Conservation (phyloP, 2,329 filamentous ascomycete species). For the Ceratocystis papillata region DNA sequence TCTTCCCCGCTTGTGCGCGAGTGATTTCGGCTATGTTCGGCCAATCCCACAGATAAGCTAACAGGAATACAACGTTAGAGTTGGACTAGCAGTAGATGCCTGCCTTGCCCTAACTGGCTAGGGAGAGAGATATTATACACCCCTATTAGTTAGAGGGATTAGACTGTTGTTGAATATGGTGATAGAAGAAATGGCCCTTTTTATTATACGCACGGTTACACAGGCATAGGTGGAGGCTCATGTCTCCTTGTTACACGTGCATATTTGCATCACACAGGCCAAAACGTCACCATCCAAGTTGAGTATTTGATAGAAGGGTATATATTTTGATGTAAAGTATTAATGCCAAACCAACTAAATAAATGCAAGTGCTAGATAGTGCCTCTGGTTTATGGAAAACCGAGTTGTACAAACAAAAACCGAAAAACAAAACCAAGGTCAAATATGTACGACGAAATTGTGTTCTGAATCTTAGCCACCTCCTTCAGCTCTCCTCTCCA, state of each 20-base stretch:
- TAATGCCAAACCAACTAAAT: constrained; percentile 1
- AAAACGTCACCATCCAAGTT: neutral
- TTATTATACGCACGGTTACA: constrained; percentile 1
- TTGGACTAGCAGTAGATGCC: constrained; percentile 75
- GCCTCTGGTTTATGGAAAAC: neutral
- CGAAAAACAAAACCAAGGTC: neutral
- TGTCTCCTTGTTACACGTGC: neutral
- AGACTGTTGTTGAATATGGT: neutral
- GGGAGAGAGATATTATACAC: neutral
- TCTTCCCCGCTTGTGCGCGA: neutral
- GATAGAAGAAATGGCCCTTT: neutral
- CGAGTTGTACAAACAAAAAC: neutral
- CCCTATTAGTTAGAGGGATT: neutral
- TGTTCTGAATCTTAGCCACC: neutral
- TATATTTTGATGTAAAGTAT: constrained; percentile 15
- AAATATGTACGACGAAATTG: constrained; percentile 4
- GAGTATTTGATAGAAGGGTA: constrained; percentile 12
- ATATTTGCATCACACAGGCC: neutral
- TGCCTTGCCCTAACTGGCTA: constrained; percentile 58
- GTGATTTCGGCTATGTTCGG: neutral
- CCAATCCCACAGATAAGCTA: constrained; percentile 24
- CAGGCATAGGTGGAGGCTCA: neutral
- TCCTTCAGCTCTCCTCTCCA: neutral
- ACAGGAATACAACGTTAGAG: constrained; percentile 39
- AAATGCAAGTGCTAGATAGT: neutral